These are phyloP conservation scores for Talaromyces sp. DNA, from an alignment of 2,329 filamentous ascomycete species.

Conservation along the genomic window DNA sequence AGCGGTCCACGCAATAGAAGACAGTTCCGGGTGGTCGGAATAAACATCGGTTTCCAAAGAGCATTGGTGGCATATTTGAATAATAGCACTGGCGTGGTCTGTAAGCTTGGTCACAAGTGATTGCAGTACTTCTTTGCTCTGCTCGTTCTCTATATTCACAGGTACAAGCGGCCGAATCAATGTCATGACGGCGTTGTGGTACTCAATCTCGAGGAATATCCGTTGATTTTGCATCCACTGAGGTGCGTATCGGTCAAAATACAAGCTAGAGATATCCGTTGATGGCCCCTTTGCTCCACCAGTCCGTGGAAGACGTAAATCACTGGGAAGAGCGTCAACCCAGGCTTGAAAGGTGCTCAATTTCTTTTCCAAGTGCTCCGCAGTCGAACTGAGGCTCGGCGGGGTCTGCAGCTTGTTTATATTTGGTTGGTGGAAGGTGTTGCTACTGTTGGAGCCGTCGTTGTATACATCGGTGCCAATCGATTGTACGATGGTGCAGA, in stretches of 20 bases:
- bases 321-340: not conserved
- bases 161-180: not conserved
- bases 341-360: not conserved
- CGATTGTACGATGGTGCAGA: not conserved
- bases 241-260: not conserved
- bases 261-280: not conserved
- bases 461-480: not conserved
- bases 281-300: not conserved
- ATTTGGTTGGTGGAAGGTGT: not conserved
- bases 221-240: not conserved
- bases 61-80: not conserved
- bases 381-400: not conserved
- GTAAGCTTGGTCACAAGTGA: not conserved
- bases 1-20: not conserved
- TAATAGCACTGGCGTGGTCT: not conserved
- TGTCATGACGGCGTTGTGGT: not conserved
- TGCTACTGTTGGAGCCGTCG: not conserved
- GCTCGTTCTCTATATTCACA: not conserved
- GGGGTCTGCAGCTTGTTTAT: not conserved
- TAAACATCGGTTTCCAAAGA: not conserved
- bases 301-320: not conserved
- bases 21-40: not conserved
- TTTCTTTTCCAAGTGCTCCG: not conserved
- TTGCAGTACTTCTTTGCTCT: not conserved
- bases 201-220: not conserved